phyloP scores from a whole-genome alignment of 2,329 filamentous ascomycete species.

The Nothophoma quercina region DNA sequence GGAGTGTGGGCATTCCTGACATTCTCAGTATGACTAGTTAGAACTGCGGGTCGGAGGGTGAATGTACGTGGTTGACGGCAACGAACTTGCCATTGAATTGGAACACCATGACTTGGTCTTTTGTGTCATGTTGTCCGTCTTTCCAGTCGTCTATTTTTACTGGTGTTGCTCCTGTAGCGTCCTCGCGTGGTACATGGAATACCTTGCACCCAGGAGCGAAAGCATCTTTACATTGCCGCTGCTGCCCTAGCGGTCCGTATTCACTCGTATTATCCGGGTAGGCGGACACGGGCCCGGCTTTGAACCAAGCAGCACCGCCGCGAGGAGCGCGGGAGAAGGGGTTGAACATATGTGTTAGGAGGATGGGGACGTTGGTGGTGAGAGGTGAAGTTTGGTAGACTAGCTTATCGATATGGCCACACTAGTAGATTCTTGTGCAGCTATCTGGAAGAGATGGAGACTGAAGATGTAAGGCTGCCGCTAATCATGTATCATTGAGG shows the following conservation, averaged over 20 bases:
- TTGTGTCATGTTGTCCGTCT: conserved; percentile 25
- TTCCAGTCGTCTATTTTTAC: conserved; percentile 39
- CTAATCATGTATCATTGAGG: conserved; percentile 1
- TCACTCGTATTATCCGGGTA: conserved; percentile 29
- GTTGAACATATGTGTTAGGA: conserved; percentile 16
- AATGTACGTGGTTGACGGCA: conserved; percentile 70
- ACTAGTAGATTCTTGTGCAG: conserved; percentile 1
- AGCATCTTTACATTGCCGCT: conserved; percentile 23
- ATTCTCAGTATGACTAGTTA: neutral
- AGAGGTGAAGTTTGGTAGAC: neutral
- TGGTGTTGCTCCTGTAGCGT: conserved; percentile 26
- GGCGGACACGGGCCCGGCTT: conserved; percentile 26
- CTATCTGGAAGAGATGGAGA: neutral
- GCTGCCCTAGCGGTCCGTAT: conserved; percentile 23
- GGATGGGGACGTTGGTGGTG: neutral
- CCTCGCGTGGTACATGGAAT: conserved; percentile 33
- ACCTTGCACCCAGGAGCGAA: conserved; percentile 32
- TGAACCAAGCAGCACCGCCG: conserved; percentile 34
- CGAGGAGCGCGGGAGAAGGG: conserved; percentile 32
- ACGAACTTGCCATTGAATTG: conserved; percentile 69
- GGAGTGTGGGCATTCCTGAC: conserved; percentile 67
- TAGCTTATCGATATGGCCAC: conserved; percentile 14
- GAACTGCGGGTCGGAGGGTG: no score
- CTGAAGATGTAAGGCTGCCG: no score
- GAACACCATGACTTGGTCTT: conserved; percentile 72